These are phyloP conservation scores for Thuja plicata DNA, from an alignment of 83 land plant genomes.

Conservation along the genomic window DNA sequence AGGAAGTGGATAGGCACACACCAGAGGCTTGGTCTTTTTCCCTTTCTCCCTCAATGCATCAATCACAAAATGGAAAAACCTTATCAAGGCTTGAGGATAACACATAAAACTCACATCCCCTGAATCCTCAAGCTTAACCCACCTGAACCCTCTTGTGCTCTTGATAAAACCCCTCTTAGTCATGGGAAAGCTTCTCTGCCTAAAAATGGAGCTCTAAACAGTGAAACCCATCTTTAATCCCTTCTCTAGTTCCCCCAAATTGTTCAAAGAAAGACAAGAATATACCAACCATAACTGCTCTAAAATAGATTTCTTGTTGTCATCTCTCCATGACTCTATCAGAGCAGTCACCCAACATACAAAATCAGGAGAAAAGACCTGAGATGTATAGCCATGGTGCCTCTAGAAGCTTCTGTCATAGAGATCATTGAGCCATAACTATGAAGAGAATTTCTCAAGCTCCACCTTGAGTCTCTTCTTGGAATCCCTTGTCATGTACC, in stretches of 20 bases:
- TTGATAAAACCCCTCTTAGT: constrained; percentile 36
- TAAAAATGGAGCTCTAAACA: constrained; percentile 33
- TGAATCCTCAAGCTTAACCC: constrained; percentile 32
- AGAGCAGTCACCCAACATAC: constrained; percentile 47
- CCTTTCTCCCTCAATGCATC: constrained; percentile 47
- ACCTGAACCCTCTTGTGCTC: constrained; percentile 25
- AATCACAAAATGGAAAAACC: constrained; percentile 45
- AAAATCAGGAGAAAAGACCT: constrained; percentile 51
- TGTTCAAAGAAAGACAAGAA: constrained; percentile 30
- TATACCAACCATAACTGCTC: constrained; percentile 39
- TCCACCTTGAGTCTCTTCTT: constrained; percentile 27
- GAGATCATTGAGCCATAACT: constrained; percentile 30
- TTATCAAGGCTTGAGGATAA: constrained; percentile 42
- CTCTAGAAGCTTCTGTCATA: constrained; percentile 40
- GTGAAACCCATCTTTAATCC: constrained; percentile 40
- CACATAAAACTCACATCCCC: constrained; percentile 32
- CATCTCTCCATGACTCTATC: constrained; percentile 29
- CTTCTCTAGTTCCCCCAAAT: constrained; percentile 24
- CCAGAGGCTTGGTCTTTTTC: constrained; percentile 32
- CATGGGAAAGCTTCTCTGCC: constrained; percentile 39
- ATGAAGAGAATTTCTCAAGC: constrained; percentile 26
- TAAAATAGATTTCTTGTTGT: constrained; percentile 2
- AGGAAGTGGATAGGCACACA: constrained; percentile 31
- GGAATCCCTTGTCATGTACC: constrained; percentile 42
- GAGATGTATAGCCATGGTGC: constrained; percentile 39